phyloP scores from a whole-genome alignment of 306 rosid species.

The Pyrus communis region DNA sequence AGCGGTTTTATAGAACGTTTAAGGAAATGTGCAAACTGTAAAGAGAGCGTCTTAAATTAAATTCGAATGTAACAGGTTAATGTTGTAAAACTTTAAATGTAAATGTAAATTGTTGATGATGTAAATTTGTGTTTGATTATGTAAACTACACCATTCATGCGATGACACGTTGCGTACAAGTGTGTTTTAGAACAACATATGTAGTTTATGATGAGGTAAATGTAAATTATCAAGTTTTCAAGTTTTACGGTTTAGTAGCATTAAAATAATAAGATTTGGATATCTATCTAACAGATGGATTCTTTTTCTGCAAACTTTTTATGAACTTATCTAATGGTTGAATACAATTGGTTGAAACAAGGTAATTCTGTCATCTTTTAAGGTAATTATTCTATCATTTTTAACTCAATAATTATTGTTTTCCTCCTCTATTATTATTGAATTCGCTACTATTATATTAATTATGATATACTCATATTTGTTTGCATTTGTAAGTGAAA shows the following conservation, averaged over 20 bases:
- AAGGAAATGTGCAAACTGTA: background rate
- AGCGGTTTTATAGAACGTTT: too few relatives aligned
- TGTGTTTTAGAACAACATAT: background rate
- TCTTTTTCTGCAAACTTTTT: background rate
- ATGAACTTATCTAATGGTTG: background rate
- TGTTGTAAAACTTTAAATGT: background rate
- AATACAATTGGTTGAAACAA: too few relatives aligned
- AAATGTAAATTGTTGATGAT: background rate
- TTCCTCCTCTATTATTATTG: too few relatives aligned
- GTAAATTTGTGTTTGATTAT: background rate
- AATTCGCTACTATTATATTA: too few relatives aligned
- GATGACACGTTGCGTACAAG: slow-evolving; percentile 28
- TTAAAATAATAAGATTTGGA: background rate
- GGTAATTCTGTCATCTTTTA: too few relatives aligned
- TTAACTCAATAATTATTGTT: too few relatives aligned
- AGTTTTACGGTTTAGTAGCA: background rate
- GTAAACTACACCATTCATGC: slow-evolving; percentile 2
- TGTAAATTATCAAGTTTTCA: background rate
- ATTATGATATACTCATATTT: too few relatives aligned
- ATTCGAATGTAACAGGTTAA: background rate
- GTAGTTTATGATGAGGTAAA: background rate
- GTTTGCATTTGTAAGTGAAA: too few relatives aligned
- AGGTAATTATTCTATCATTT: too few relatives aligned
- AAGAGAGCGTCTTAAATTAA: too few relatives aligned
- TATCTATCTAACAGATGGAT: background rate